phyloP scores from a whole-genome alignment of 257 asterid species.

The Solanum gracilifrons region DNA sequence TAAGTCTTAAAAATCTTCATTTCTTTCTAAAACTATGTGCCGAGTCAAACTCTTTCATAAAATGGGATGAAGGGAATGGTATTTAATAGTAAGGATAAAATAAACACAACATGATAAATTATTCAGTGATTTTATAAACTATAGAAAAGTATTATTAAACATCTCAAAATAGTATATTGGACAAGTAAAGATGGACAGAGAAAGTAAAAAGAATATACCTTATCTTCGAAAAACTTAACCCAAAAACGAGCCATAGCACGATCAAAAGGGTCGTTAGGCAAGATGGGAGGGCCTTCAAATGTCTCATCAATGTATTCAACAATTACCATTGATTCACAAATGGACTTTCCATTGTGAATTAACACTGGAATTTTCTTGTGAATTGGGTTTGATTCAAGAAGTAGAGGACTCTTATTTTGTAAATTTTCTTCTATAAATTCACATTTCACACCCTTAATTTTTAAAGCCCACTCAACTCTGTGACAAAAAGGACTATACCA shows the following conservation, averaged over 20 bases:
- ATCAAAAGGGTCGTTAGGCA: background rate
- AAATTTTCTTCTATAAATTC: background rate
- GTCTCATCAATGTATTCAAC: background rate
- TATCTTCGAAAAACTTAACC: background rate
- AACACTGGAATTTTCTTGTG: background rate
- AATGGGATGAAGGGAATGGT: no score
- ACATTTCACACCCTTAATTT: background rate
- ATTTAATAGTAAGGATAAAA: background rate
- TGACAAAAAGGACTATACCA: background rate
- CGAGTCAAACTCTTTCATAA: no score
- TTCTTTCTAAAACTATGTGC: no score
- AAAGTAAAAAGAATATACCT: background rate
- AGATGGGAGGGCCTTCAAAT: background rate
- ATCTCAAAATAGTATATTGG: rapidly evolving
- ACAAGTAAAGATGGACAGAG: background rate
- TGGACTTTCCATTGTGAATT: background rate
- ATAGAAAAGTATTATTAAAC: rapidly evolving
- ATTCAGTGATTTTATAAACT: no score
- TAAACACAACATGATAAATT: background rate
- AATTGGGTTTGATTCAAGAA: background rate
- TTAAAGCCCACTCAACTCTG: background rate
- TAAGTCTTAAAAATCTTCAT: no score
- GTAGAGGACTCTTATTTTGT: background rate
- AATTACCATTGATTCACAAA: background rate
- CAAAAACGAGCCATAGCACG: background rate